Conservation (phyloP, 805 yeast genomes). For the Kodamaea nitidulidarum region DNA sequence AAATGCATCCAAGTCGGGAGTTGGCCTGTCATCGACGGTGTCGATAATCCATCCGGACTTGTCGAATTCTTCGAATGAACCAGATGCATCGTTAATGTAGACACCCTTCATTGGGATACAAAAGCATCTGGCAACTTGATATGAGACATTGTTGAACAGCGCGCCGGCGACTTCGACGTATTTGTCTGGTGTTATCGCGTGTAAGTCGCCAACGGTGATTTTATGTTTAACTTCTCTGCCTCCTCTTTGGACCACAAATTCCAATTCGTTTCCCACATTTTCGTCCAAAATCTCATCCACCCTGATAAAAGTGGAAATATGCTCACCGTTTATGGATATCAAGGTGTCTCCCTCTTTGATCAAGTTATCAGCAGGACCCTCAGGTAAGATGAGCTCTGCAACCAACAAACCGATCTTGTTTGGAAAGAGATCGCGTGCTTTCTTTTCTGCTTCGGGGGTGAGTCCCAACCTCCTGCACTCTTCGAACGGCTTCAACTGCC, state of each 20-base stretch:
- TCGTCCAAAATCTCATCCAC: constrained; percentile 82
- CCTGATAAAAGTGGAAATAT: constrained; percentile 65
- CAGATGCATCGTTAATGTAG: constrained; percentile 70
- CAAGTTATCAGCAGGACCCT: constrained; percentile 74
- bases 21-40: constrained; percentile 67
- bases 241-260: constrained; percentile 61
- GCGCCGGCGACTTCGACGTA: constrained; percentile 85
- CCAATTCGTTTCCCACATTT: constrained; percentile 49
- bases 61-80: constrained; percentile 63
- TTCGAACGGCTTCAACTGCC: constrained; percentile 83
- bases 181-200: constrained; percentile 75
- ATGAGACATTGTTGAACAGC: constrained; percentile 77
- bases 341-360: constrained; percentile 85
- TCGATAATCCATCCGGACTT: constrained; percentile 78
- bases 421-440: constrained; percentile 67
- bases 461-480: constrained; percentile 87
- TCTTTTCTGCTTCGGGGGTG: constrained; percentile 65
- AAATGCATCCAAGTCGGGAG: constrained; percentile 71
- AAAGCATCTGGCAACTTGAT: constrained; percentile 82
- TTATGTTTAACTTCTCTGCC: constrained; percentile 52
- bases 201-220: constrained; percentile 69
- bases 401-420: constrained; percentile 75
- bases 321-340: constrained; percentile 62
- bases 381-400: constrained; percentile 75
- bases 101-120: constrained; percentile 86